phyloP scores from a whole-genome alignment of 163 green algal genomes.

The Scenedesmus sp. region DNA sequence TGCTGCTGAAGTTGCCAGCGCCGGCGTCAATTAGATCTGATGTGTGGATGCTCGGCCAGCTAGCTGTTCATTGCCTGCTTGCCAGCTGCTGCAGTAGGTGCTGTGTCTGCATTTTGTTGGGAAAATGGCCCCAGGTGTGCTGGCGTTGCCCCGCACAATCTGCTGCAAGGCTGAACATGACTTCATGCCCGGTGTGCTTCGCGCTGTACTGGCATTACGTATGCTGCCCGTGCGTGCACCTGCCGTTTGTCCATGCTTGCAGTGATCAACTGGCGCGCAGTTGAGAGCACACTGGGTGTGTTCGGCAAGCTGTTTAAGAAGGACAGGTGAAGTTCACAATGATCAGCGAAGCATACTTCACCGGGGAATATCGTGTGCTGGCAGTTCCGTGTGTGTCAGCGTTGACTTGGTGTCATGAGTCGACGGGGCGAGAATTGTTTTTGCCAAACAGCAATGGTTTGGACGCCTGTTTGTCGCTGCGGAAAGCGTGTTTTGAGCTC shows the following conservation, averaged over 20 bases:
- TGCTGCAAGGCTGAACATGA: too few relatives aligned
- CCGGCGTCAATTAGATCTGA: too few relatives aligned
- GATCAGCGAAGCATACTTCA: neutral
- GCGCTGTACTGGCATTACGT: neutral
- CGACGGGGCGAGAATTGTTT: neutral
- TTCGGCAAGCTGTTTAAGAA: constrained; percentile 52
- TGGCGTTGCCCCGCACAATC: too few relatives aligned
- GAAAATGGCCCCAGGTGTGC: too few relatives aligned
- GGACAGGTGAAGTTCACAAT: constrained; percentile 6
- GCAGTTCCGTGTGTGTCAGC: neutral
- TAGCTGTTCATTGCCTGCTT: too few relatives aligned
- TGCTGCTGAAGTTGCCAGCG: too few relatives aligned
- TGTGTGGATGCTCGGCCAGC: too few relatives aligned
- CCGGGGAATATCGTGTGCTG: neutral
- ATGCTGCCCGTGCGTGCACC: neutral
- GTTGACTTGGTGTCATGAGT: neutral
- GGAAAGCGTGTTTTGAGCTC: neutral
- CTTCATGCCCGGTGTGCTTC: neutral
- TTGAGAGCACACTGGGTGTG: constrained; percentile 46
- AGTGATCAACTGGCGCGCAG: constrained; percentile 51
- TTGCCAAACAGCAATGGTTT: neutral
- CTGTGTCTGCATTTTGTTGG: too few relatives aligned
- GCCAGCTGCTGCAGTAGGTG: too few relatives aligned
- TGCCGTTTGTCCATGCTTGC: neutral
- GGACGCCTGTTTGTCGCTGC: neutral